Percentiles rank a stretch among this genome's conserved stretches.
phyloP scores from a whole-genome alignment of 768 basidiomycete genomes.

The Phaffia australis region DNA sequence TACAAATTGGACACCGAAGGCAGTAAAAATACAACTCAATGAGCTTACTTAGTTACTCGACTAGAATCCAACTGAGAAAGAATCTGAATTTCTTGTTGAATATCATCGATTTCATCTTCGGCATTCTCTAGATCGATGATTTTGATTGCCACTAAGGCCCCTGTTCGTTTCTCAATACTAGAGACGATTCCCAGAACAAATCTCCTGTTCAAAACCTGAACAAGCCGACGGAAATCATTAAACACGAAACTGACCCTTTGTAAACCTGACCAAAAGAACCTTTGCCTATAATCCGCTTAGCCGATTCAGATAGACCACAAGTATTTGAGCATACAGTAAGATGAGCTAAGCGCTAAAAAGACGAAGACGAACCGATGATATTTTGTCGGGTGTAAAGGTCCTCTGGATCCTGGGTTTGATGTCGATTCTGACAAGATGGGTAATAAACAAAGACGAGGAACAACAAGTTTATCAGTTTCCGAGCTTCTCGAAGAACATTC shows the following conservation, averaged over 20 bases:
- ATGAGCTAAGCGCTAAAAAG: too few species aligned
- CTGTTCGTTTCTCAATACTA: constrained; percentile 89
- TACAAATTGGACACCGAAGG: background rate
- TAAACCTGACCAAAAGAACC: constrained; percentile 99
- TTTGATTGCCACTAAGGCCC: constrained; percentile 92
- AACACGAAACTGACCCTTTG: constrained; percentile 57
- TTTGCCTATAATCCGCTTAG: constrained; percentile 52
- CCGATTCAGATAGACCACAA: background rate
- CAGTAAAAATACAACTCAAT: constrained; percentile 8
- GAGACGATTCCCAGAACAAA: background rate
- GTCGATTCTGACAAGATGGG: constrained; percentile 4
- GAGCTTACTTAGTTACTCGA: constrained; percentile 80
- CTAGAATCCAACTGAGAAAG: constrained; percentile 91
- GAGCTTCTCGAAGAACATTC: too few species aligned
- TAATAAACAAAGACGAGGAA: background rate
- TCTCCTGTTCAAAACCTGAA: background rate
- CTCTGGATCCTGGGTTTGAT: constrained; percentile 58
- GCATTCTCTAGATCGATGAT: constrained; percentile 98
- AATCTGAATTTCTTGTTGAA: constrained; percentile 95
- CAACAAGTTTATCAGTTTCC: too few species aligned
- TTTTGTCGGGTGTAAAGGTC: constrained; percentile 95
- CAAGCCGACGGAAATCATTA: background rate
- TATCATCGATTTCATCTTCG: constrained; percentile 99
- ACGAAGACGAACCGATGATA: constrained; percentile 62
- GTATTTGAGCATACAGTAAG: background rate